Conservation (phyloP, 352 stramenopile species). For the Stramenopiles sp. region DNA sequence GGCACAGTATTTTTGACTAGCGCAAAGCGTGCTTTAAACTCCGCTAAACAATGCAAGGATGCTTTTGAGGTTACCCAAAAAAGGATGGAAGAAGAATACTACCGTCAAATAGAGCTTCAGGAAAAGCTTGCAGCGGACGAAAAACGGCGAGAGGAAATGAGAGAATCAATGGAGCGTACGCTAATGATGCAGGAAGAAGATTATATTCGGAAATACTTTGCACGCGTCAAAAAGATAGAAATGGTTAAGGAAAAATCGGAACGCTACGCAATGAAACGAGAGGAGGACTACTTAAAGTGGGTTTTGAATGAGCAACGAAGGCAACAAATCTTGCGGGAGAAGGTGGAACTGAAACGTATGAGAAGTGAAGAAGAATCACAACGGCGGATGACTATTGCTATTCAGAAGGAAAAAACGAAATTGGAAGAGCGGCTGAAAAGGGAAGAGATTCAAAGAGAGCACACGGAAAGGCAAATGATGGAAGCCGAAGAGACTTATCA, state of each 20-base stretch:
- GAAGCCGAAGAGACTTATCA: constrained; percentile 2
- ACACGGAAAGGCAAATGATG: neutral
- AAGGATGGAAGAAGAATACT: constrained; percentile 4
- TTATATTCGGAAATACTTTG: neutral
- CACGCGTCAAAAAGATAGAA: neutral
- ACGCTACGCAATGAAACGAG: neutral
- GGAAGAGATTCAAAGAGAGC: neutral
- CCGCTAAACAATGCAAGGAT: neutral
- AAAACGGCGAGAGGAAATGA: neutral
- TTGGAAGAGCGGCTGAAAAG: neutral
- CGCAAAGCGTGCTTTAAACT: neutral
- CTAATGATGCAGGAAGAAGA: constrained; percentile 1
- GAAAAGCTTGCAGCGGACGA: neutral
- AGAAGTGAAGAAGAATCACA: neutral
- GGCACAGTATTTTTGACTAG: neutral
- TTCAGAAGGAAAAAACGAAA: neutral
- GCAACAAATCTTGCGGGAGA: neutral
- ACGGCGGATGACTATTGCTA: neutral
- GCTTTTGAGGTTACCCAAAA: neutral
- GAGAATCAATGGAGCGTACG: neutral
- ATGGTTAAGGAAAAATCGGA: neutral
- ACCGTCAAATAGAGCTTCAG: neutral
- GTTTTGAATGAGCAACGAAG: neutral
- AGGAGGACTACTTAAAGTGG: neutral
- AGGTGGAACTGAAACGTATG: neutral